Conservation (phyloP, 306 rosid species). For the Astragalus membranaceus region DNA sequence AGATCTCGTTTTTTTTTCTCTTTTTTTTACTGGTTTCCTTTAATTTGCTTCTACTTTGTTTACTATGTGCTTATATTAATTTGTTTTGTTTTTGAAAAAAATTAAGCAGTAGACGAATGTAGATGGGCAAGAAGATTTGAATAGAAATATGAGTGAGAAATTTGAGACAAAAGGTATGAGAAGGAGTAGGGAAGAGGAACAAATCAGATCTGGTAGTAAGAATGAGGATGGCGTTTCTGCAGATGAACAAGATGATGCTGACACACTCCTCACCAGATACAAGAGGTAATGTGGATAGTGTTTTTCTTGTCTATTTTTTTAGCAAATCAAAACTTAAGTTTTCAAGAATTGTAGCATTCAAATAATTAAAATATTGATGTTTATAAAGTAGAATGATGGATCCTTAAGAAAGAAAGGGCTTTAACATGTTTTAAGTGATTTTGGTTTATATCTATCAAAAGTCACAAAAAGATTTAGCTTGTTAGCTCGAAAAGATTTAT, state of each 20-base stretch:
- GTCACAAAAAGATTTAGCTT: no score
- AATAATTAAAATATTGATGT: no score
- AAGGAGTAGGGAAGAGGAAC: conserved; percentile 83
- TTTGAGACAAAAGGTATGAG: conserved; percentile 49
- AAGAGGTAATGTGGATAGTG: conserved; percentile 97
- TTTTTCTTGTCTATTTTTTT: background rate
- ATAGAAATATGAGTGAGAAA: conserved; percentile 43
- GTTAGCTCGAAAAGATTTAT: no score
- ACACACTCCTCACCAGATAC: conserved; percentile 96
- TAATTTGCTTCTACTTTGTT: no score
- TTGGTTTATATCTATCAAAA: no score
- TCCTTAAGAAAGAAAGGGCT: no score
- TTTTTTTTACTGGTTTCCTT: background rate
- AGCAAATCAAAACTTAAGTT: conserved; percentile 2
- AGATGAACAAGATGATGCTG: conserved; percentile 88
- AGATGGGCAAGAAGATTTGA: conserved; percentile 67
- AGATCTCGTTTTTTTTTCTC: background rate
- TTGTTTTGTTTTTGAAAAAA: background rate
- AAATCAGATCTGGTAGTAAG: conserved; percentile 97
- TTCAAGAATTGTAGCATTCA: conserved; percentile 16
- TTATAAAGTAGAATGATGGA: no score
- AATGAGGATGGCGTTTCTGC: conserved; percentile 91
- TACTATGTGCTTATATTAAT: background rate
- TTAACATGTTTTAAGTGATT: no score
- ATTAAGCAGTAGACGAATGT: conserved; percentile 57